A percentile compares a stretch with the other conserved stretches of the same genome.
Evolutionary conservation across 2,329 filamentous ascomycete species (phyloP).

Genomic region (Cordyceps farinosa): DNA sequence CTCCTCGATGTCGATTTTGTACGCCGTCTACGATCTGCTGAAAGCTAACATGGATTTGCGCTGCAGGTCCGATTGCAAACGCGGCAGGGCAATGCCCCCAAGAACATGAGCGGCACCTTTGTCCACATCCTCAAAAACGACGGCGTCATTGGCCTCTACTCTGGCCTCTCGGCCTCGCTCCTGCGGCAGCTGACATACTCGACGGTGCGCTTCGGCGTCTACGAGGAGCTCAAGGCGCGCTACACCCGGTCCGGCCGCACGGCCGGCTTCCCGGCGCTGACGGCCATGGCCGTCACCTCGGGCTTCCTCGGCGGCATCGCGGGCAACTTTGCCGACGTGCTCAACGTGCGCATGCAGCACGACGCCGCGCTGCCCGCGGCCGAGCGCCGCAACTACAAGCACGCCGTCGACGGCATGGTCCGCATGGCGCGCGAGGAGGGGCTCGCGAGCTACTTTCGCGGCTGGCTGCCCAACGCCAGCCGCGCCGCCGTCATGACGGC

Average conservation of each 20-base stretch:
- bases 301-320: slow-evolving; percentile 86
- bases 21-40: neutral
- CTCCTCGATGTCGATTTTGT: neutral
- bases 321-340: slow-evolving; percentile 91
- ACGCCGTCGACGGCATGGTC: slow-evolving; percentile 81
- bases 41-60: slow-evolving; percentile 18
- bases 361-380: slow-evolving; percentile 70
- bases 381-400: slow-evolving; percentile 80
- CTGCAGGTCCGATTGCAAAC: slow-evolving; percentile 80
- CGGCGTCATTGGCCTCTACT: slow-evolving; percentile 79
- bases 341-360: slow-evolving; percentile 98
- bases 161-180: slow-evolving; percentile 85
- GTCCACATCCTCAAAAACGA: slow-evolving; percentile 73
- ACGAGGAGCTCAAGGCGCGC: slow-evolving; percentile 83
- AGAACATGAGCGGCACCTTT: slow-evolving; percentile 83
- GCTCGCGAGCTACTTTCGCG: slow-evolving; percentile 70
- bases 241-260: slow-evolving; percentile 41
- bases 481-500: slow-evolving; percentile 86
- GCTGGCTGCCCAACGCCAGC: slow-evolving; percentile 77
- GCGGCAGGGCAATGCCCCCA: slow-evolving; percentile 69
- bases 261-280: slow-evolving; percentile 71
- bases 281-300: slow-evolving; percentile 77
- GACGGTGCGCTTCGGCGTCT: slow-evolving; percentile 92
- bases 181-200: slow-evolving; percentile 94
- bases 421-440: slow-evolving; percentile 90